These are phyloP conservation scores for Solanum pimpinellifolium DNA, from an alignment of 257 asterid genomes.

Conservation along the genomic window DNA sequence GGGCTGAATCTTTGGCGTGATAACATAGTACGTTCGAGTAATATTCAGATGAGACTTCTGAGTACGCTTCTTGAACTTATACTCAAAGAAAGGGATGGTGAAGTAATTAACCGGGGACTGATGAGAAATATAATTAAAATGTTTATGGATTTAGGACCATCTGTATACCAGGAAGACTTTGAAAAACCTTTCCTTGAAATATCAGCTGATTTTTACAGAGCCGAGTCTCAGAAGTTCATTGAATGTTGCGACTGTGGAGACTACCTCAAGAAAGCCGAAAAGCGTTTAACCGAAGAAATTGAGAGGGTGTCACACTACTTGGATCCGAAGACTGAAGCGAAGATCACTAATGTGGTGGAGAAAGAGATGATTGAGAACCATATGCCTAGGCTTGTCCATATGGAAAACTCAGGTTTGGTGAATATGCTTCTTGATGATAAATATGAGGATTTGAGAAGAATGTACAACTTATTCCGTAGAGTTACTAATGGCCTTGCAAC, in stretches of 20 bases:
- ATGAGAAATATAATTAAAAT: slow-evolving; percentile 74
- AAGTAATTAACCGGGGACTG: slow-evolving; percentile 79
- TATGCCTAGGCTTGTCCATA: slow-evolving; percentile 72
- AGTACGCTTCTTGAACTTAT: slow-evolving; percentile 64
- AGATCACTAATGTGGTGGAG: slow-evolving; percentile 68
- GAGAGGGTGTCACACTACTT: slow-evolving; percentile 80
- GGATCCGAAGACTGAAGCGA: slow-evolving; percentile 61
- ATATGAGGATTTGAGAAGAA: slow-evolving; percentile 71
- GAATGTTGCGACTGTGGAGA: slow-evolving; percentile 84
- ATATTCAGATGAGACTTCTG: slow-evolving; percentile 60
- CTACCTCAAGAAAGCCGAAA: slow-evolving; percentile 74
- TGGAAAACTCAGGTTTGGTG: slow-evolving; percentile 87
- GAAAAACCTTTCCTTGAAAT: slow-evolving; percentile 76
- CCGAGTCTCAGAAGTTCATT: slow-evolving; percentile 77
- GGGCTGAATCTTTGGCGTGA: slow-evolving; percentile 92
- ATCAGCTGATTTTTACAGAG: slow-evolving; percentile 77
- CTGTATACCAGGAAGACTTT: slow-evolving; percentile 75
- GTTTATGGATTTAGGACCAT: slow-evolving; percentile 79
- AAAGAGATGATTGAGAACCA: slow-evolving; percentile 86
- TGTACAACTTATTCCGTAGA: slow-evolving; percentile 66
- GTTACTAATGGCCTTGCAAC: slow-evolving; percentile 58
- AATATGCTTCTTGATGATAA: slow-evolving; percentile 76
- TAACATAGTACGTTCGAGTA: slow-evolving; percentile 56
- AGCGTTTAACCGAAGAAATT: slow-evolving; percentile 72
- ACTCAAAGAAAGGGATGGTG: slow-evolving; percentile 63